phyloP scores from a whole-genome alignment of 2,329 filamentous ascomycete species.

The Talaromyces albobiverticillius region DNA sequence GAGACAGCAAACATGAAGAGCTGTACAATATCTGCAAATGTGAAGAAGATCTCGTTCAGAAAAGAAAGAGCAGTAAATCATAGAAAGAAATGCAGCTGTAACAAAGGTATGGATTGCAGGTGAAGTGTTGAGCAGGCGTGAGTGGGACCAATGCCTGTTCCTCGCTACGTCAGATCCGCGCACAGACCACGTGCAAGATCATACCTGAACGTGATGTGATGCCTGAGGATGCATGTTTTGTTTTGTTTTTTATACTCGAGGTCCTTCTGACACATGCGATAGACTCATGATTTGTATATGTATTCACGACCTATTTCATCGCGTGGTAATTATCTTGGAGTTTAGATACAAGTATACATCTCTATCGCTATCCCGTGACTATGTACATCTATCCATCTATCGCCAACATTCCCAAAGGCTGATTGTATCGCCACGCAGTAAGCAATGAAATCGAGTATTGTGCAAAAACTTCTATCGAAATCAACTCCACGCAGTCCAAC shows the following conservation, averaged over 20 bases:
- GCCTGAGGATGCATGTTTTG: too few relatives aligned
- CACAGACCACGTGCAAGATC: slow-evolving; percentile 10
- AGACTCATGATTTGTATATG: neutral
- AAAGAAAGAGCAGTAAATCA: neutral
- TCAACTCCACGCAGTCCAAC: neutral
- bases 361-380: too few relatives aligned
- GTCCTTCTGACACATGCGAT: neutral
- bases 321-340: too few relatives aligned
- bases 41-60: neutral
- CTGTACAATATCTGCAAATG: neutral
- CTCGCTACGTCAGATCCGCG: slow-evolving; percentile 19
- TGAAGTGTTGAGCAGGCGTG: neutral
- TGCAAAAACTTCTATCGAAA: neutral
- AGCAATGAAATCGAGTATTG: neutral
- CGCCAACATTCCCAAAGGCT: too few relatives aligned
- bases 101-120: neutral
- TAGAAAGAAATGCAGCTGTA: neutral
- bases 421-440: neutral
- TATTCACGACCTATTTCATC: slow-evolving; percentile 9
- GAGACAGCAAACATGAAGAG: neutral
- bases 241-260: too few relatives aligned
- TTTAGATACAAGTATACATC: neutral
- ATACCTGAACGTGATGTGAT: neutral
- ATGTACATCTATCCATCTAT: neutral
- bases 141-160: neutral